Evolutionary conservation across 73 alveolate species (phyloP).

Genomic region (Symbiodinium natans): DNA sequence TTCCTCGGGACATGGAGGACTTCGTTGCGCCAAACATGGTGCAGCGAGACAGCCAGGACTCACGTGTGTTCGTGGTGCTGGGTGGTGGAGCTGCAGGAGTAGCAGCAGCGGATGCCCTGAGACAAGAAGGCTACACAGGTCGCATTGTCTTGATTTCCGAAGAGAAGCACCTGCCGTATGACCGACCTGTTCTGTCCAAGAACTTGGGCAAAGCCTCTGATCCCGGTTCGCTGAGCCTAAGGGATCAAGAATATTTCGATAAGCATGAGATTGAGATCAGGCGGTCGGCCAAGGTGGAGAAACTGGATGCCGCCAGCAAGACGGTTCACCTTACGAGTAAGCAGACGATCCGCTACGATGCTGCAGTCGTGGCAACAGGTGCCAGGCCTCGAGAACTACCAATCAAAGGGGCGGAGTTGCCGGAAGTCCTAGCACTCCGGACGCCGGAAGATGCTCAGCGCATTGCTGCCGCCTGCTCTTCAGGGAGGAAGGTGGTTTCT

Average conservation of each 20-base stretch:
- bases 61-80: constrained; percentile 95
- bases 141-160: constrained; percentile 96
- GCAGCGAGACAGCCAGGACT: constrained; percentile 96
- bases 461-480: constrained; percentile 21
- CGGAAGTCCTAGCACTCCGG: constrained; percentile 94
- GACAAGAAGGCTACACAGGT: constrained; percentile 96
- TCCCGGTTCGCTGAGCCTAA: neutral
- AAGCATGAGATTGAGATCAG: constrained; percentile 11
- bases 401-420: constrained; percentile 89
- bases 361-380: constrained; percentile 95
- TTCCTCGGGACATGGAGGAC: constrained; percentile 94
- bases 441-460: constrained; percentile 83
- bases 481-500: neutral
- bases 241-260: constrained; percentile 10
- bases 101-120: constrained; percentile 98
- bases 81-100: constrained; percentile 99
- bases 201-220: constrained; percentile 40
- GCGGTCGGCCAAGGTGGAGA: constrained; percentile 17
- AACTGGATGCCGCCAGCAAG: neutral
- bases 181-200: constrained; percentile 90
- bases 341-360: constrained; percentile 67
- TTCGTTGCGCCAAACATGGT: constrained; percentile 94
- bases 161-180: constrained; percentile 96
- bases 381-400: constrained; percentile 94
- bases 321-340: neutral